Base-by-base conservation (phyloP, 495 filamentous ascomycete species). In the Aspergillus ostianus region DNA sequence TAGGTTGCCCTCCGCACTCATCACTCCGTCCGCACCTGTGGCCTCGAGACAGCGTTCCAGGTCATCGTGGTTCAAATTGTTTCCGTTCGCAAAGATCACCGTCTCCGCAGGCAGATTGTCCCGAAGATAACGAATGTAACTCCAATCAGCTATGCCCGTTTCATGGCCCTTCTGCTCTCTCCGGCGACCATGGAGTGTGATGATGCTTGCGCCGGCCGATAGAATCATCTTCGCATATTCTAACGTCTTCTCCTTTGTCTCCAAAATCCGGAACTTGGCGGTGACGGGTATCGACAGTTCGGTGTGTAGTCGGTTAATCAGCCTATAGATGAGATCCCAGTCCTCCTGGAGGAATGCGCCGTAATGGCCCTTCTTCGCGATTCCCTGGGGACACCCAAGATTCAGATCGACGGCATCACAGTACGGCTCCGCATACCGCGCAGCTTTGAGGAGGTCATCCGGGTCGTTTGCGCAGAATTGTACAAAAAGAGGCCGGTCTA, bases 381-480 rank as follows among this genome's bases (percentile, higher is more conserved):
- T 99, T 2, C 93, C 92, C 68, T 99, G 94, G 2, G 94, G 94
- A 77, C 94, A 99, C n/a, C 94, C 94, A 1, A 99, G 82, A 69
- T 99, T 99, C 62, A 99, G 77, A 70, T 99, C 95, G 9, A 99
- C 90, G 3, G 93, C 94, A 68, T 99, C 94, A 69, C 92, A 97
- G 74, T 90, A 89, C 0, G 90, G 89, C 3, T 86, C 83, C 0
- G 90, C 91, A 53, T 88, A 78, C 21, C 82, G 78, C 3, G 93
- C 93, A 2, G 93, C 92, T 41, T 80, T 76, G 17, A 97, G 77
- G 5, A 98, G 80, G 51, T 88, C 83, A 32, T 89, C 79, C 0
- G 94, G 90, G 47, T 90, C 80, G 69, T 99, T 98, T 51, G 93
- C 86, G 78, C 95, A 98, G 77, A 99, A 99, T 66, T 99, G 94